phyloP scores from a whole-genome alignment of 2,329 filamentous ascomycete genomes.

The Ustilaginoidea virens region DNA sequence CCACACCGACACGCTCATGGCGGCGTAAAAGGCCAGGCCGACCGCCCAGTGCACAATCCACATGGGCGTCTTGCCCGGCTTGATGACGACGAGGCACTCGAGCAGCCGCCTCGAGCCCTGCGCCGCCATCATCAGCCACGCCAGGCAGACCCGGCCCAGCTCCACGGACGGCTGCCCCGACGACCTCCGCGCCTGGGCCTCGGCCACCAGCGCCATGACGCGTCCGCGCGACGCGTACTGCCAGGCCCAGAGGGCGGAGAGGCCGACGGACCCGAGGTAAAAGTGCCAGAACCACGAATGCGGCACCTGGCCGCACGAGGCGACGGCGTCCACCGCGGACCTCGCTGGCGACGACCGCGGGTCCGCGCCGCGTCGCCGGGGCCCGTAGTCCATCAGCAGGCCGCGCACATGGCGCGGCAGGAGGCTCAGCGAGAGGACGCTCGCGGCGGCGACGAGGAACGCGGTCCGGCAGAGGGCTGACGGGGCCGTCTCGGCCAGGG shows the following conservation, averaged over 20 bases:
- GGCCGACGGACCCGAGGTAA: slow-evolving; percentile 56
- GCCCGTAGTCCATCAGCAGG: neutral
- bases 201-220: slow-evolving; percentile 31
- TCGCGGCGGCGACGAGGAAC: neutral
- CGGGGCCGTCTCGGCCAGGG: no score
- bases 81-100: slow-evolving; percentile 53
- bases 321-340: slow-evolving; percentile 15
- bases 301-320: slow-evolving; percentile 43
- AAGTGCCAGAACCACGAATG: slow-evolving; percentile 86
- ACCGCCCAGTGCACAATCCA: slow-evolving; percentile 71
- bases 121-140: slow-evolving; percentile 57
- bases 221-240: slow-evolving; percentile 43
- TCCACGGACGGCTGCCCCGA: slow-evolving; percentile 27
- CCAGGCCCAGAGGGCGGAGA: slow-evolving; percentile 58
- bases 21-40: slow-evolving; percentile 62
- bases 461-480: no score
- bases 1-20: slow-evolving; percentile 65
- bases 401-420: neutral
- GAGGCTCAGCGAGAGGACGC: neutral
- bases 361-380: slow-evolving; percentile 8
- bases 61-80: slow-evolving; percentile 57
- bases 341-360: no score
- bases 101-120: slow-evolving; percentile 64
- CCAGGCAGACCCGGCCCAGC: slow-evolving; percentile 44
- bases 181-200: slow-evolving; percentile 17